phyloP scores from a whole-genome alignment of 1,284 basidiomycete genomes.

The Boletus semigastroideus region DNA sequence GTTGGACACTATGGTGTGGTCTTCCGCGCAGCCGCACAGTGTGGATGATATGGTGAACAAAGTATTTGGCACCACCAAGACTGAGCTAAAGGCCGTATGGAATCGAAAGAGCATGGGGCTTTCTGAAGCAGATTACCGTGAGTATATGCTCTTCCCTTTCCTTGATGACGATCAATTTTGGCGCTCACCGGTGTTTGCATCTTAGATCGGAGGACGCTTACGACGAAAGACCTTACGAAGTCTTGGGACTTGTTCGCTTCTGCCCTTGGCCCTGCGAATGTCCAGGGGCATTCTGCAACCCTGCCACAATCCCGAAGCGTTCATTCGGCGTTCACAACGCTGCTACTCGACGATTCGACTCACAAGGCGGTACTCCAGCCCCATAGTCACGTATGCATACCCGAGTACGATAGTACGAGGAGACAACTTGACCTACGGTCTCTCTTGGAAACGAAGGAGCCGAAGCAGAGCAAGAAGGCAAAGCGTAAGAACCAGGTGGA shows the following conservation, averaged over 20 bases:
- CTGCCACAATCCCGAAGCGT: conserved; percentile 4
- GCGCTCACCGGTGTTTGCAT: conserved; percentile 3
- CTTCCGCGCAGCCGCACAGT: conserved; percentile 78
- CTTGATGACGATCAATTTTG: background rate
- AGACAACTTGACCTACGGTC: conserved; percentile 46
- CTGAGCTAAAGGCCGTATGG: conserved; percentile 66
- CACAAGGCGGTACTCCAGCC: conserved; percentile 79
- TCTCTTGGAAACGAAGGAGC: conserved; percentile 10
- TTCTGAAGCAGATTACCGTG: conserved; percentile 57
- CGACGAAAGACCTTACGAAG: conserved; percentile 75
- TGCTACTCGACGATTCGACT: conserved; percentile 81
- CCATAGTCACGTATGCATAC: conserved; percentile 75
- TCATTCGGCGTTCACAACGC: conserved; percentile 67
- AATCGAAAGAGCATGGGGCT: conserved; percentile 76
- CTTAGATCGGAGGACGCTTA: conserved; percentile 63
- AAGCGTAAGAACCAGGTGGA: conserved; percentile 2
- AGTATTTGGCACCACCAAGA: conserved; percentile 48
- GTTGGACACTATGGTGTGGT: conserved; percentile 87
- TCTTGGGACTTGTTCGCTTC: conserved; percentile 52
- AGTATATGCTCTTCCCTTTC: conserved; percentile 27
- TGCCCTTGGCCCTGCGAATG: conserved; percentile 1
- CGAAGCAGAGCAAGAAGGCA: conserved; percentile 12
- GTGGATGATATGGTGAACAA: conserved; percentile 70
- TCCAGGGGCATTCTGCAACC: background rate
- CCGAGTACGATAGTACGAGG: conserved; percentile 56